Evolutionary conservation across 331 rosid species (phyloP).

Genomic region (Stylosanthes scabra): DNA sequence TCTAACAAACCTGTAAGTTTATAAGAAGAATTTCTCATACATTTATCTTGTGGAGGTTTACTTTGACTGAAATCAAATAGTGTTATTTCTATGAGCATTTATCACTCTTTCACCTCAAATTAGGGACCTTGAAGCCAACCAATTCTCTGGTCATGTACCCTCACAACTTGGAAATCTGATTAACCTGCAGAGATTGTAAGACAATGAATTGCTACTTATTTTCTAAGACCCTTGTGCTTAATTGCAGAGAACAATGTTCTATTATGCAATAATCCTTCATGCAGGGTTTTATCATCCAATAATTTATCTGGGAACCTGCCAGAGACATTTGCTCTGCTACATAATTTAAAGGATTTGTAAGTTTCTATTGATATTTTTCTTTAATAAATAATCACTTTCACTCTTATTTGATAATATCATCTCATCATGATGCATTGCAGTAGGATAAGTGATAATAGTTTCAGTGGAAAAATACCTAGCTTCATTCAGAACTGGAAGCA

Average conservation of each 20-base stretch:
- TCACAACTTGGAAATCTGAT: slow-evolving; percentile 66
- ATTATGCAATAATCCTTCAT: slow-evolving; percentile 25
- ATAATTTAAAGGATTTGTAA: slow-evolving; percentile 70
- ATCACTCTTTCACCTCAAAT: slow-evolving; percentile 28
- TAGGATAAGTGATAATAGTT: slow-evolving; percentile 78
- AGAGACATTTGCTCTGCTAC: slow-evolving; percentile 52
- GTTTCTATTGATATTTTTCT: slow-evolving; percentile 31
- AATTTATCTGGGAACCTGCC: slow-evolving; percentile 74
- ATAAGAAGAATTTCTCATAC: slow-evolving; percentile 1
- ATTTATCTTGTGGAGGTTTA: slow-evolving; percentile 19
- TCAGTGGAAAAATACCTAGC: slow-evolving; percentile 68
- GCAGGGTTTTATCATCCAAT: slow-evolving; percentile 84
- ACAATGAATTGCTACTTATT: slow-evolving; percentile 28
- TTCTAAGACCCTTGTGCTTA: slow-evolving; percentile 22
- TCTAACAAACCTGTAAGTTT: slow-evolving; percentile 68
- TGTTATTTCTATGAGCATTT: slow-evolving; percentile 21
- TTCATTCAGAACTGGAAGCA: slow-evolving; percentile 75
- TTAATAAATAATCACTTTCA: slow-evolving; percentile 4
- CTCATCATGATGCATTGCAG: slow-evolving; percentile 55
- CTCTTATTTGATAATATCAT: slow-evolving; percentile 12
- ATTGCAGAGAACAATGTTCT: slow-evolving; percentile 5
- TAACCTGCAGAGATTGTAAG: slow-evolving; percentile 71
- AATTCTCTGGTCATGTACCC: slow-evolving; percentile 66
- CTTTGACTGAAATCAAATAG: slow-evolving; percentile 32
- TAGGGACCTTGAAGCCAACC: slow-evolving; percentile 76